phyloP scores from a whole-genome alignment of 768 basidiomycete species.

The Nidularia pulvinata region DNA sequence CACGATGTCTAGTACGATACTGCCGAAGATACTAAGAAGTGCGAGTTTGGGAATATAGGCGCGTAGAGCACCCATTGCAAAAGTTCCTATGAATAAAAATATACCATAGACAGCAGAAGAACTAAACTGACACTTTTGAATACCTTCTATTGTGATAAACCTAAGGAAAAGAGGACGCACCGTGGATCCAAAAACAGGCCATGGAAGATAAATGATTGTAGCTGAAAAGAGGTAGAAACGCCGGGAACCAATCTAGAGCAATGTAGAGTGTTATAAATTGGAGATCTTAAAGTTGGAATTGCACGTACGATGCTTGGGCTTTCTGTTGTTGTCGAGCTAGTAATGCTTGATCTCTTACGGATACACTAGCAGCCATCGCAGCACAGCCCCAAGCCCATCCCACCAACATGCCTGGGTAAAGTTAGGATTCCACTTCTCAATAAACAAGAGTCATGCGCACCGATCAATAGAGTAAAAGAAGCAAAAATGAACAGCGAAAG shows the following conservation, averaged over 20 bases:
- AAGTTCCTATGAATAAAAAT: slow-evolving; percentile 42
- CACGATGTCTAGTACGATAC: slow-evolving; percentile 41
- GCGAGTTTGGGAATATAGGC: slow-evolving; percentile 37
- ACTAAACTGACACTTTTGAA: slow-evolving; percentile 9
- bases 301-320: slow-evolving; percentile 31
- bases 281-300: too few relatives aligned
- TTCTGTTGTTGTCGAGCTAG: slow-evolving; percentile 28
- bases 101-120: slow-evolving; percentile 42
- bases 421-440: neutral
- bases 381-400: slow-evolving; percentile 48
- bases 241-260: neutral
- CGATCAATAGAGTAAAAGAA: slow-evolving; percentile 26
- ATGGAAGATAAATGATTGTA: slow-evolving; percentile 28
- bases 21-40: slow-evolving; percentile 39
- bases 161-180: slow-evolving; percentile 11
- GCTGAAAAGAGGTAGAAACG: slow-evolving; percentile 15
- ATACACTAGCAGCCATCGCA: slow-evolving; percentile 37
- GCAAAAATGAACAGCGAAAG: slow-evolving; percentile 34
- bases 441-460: slow-evolving; percentile 9
- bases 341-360: slow-evolving; percentile 29
- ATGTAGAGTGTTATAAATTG: neutral
- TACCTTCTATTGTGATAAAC: neutral
- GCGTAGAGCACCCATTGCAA: slow-evolving; percentile 30
- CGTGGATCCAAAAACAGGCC: slow-evolving; percentile 42
- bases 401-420: slow-evolving; percentile 31